Evolutionary conservation across 805 yeast species (phyloP), one percentile per base, ranked within the genome.

Genomic region (Kregervanrija fluxuum): DNA sequence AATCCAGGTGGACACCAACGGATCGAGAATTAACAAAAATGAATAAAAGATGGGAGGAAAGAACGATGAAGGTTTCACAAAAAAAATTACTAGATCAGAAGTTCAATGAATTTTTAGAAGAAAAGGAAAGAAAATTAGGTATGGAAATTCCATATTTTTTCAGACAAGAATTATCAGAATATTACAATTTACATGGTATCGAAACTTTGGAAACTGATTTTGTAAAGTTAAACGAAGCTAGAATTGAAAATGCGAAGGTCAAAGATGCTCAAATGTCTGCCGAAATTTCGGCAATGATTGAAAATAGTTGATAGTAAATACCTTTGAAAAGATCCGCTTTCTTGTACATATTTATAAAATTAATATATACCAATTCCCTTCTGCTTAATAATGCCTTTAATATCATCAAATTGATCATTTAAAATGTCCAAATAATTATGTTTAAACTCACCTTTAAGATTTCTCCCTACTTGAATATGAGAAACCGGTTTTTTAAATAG

Each of bases 1-100:
- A 78, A 57, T 80, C 91, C 5, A 77, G 73, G 34, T 90, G 95
- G 95, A 64, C 60, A 13, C 95, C 96, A 0, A 68, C 62, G 4
- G 71, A 66, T 1, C 71, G 70, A n/a, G 85, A 81, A 47, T 73
- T 68, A 35, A 70, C 61, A 5, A 61, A 55, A 30, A 57, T 73
- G 13, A 61, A 68, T 31, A 63, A 64, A 13, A 70, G 91, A 49
- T 83, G 86, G 80, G 62, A 59, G 30, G 66, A 62, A 33, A 66
- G 83, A 53, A 76, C 77, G 9, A 67, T 59, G 33, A 59, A 67
- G 13, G 50, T 52, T 34, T 48, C 54, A 8, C 43, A 60, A 11
- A 39, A 50, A 32, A 48, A 49, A 30, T 35, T 62, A 36, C 38
- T 64, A 2, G 60, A 55, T n/a, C 40, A 46, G 9, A 55, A 54